These are phyloP conservation scores for Boletus reticuloceps DNA, from an alignment of 768 basidiomycete species.

Conservation along the genomic window DNA sequence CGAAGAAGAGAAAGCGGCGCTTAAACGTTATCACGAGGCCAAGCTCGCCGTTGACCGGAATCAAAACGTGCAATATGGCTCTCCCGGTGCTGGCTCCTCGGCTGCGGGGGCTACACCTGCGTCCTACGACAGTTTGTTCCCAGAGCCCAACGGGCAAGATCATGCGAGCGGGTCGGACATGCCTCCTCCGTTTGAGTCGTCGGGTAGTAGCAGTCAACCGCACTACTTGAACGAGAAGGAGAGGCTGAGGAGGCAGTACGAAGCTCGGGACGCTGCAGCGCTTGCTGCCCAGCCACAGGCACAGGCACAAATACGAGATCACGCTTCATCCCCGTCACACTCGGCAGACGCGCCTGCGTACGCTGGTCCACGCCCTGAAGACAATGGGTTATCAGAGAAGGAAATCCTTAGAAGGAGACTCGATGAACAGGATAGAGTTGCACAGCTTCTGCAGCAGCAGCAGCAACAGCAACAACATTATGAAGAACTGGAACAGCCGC, in stretches of 20 bases:
- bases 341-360: conserved; percentile 23
- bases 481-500: conserved; percentile 4
- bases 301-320: conserved; percentile 12
- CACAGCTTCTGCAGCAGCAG: conserved; percentile 21
- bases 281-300: conserved; percentile 24
- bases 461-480: conserved; percentile 19
- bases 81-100: conserved; percentile 12
- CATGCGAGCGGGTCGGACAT: conserved; percentile 31
- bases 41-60: conserved; percentile 66
- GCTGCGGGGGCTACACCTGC: conserved; percentile 41
- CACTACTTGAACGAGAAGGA: conserved; percentile 64
- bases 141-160: conserved; percentile 31
- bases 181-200: conserved; percentile 55
- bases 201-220: conserved; percentile 36
- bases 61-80: conserved; percentile 38
- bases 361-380: conserved; percentile 20
- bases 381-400: conserved; percentile 46
- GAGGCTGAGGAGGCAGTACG: conserved; percentile 57
- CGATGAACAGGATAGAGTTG: conserved; percentile 52
- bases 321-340: conserved; percentile 17
- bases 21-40: conserved; percentile 67
- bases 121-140: conserved; percentile 63
- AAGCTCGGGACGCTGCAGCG: conserved; percentile 62
- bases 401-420: conserved; percentile 53
- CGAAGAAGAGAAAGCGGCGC: conserved; percentile 71